Base-by-base conservation (phyloP, 257 asterid species). In the Solanum okadae region DNA sequence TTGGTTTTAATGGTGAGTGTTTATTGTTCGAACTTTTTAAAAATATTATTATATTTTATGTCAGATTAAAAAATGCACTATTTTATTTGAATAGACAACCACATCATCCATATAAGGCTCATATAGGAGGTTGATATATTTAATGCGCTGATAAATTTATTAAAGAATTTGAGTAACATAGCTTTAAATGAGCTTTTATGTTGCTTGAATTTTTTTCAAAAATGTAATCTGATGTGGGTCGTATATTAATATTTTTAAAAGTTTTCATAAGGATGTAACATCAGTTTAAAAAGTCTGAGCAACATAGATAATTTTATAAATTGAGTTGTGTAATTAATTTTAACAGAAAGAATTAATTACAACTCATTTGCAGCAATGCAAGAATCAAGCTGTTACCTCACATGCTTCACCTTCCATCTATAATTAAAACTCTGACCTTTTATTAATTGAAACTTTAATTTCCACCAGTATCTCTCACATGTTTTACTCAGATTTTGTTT, bases 1-100 rank as follows among this genome's bases (percentile, higher is more conserved):
- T 97, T 88, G 99, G 99, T 88, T 97, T 97, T 93, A 97, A 97
- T 82, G 99, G 99, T 94, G 86, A 79, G 89, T 9, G 4, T 20
- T 56, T 18, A 10, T 34, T 10, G 8, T 5, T 34, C 4, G 16
- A 0, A 72, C 0, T 72, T 34, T 34, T 34, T 2, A 18, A 34
- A 72, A 72, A 72, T 72, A 7, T 34, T 33, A 4, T 72, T 8
- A 20, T 2, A 31, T 4, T 16, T 16, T 31, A 10, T 16, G 37
- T 6, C 1, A 7, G 2, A 68, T 68, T 27, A 12, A 13, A 25
- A 25, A 65, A 12, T 67, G 2, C 8, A 2, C 8, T 5, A 25
- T 27, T 25, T 65, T 61, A n/a, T 61, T 63, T n/a, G 16, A 63
- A n/a, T 8, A 22, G 29, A 61, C 13, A 23, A 9, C 0, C 0